These are phyloP conservation scores for Rhizophagus clarus DNA, from an alignment of 192 early-diverging fungal species.

Conservation along the genomic window DNA sequence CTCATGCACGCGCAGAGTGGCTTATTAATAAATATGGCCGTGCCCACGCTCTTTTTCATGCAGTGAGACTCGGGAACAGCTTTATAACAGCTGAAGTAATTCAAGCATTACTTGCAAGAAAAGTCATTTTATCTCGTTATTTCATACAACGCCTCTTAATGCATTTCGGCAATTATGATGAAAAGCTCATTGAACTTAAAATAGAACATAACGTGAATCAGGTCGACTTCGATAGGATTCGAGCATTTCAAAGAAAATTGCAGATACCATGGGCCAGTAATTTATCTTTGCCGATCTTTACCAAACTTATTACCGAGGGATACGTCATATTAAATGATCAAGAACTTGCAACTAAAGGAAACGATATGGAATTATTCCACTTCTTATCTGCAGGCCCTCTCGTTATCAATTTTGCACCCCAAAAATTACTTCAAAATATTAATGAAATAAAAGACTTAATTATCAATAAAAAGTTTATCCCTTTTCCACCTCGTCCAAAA, in stretches of 20 bases:
- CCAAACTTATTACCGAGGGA: background rate
- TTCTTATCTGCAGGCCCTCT: background rate
- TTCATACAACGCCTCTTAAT: constrained; percentile 16
- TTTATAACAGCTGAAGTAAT: background rate
- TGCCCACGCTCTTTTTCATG: constrained; percentile 9
- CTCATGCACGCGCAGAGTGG: background rate
- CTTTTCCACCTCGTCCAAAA: constrained; percentile 26
- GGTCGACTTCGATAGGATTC: background rate
- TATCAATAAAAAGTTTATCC: background rate
- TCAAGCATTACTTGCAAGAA: background rate
- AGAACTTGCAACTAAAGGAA: constrained; percentile 4
- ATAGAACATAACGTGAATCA: constrained; percentile 2
- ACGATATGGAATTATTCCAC: constrained; percentile 27
- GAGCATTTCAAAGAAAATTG: background rate
- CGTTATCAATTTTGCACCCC: background rate
- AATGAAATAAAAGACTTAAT: constrained; percentile 13
- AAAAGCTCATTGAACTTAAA: background rate
- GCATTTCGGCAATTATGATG: constrained; percentile 7
- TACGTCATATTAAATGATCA: background rate
- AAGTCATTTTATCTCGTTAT: background rate
- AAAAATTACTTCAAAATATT: background rate
- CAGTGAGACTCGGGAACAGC: background rate
- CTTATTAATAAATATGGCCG: background rate
- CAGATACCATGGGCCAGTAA: background rate
- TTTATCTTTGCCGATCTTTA: background rate